phyloP scores from a whole-genome alignment of 164 flowering plant genomes.

The Magnolia kwangsiensis region DNA sequence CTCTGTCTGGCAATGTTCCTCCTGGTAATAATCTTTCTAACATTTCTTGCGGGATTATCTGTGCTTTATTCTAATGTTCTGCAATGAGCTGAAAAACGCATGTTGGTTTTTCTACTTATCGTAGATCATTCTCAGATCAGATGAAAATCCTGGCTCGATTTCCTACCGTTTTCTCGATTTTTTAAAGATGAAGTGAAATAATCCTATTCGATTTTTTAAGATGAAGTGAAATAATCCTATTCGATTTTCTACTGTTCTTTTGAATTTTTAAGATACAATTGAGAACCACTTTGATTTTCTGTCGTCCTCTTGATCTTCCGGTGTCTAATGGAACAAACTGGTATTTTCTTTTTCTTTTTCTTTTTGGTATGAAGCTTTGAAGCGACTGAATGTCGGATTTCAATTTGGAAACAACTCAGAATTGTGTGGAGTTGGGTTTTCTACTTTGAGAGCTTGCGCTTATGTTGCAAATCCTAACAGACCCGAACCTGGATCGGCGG shows the following conservation, averaged over 20 bases:
- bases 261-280: too few species aligned
- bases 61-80: neutral
- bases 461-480: constrained; percentile 16
- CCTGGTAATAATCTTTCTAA: constrained; percentile 34
- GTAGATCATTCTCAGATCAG: too few species aligned
- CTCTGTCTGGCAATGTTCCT: constrained; percentile 87
- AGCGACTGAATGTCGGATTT: constrained; percentile 65
- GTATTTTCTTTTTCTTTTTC: neutral
- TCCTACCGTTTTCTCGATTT: too few species aligned
- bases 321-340: neutral
- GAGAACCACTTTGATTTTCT: too few species aligned
- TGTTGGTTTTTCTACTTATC: too few species aligned
- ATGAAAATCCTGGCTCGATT: too few species aligned
- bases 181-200: too few species aligned
- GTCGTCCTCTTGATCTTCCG: neutral
- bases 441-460: constrained; percentile 42
- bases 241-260: neutral
- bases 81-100: too few species aligned
- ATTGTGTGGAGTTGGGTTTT: constrained; percentile 69
- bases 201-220: too few species aligned
- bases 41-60: neutral
- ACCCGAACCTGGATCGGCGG: constrained; percentile 8
- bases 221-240: too few species aligned
- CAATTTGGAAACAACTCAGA: constrained; percentile 61
- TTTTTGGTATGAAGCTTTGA: constrained; percentile 32